Base-by-base conservation (phyloP, 768 basidiomycete species). In the Pholiota microspora region DNA sequence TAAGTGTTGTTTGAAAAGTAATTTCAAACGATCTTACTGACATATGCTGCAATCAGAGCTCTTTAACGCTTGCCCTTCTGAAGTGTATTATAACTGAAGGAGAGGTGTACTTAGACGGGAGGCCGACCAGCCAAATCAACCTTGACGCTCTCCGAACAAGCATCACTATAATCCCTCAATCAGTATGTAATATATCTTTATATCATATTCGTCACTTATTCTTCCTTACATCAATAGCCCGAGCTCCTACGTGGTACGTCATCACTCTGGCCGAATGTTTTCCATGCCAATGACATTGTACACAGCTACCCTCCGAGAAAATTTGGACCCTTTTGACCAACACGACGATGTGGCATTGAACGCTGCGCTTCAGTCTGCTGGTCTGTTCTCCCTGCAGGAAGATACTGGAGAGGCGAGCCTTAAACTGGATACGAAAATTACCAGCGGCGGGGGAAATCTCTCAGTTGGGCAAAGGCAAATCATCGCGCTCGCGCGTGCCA, bases 401-500 rank as follows among this genome's bases (percentile, higher is more conserved):
- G 71, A 73, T 61, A 71, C 80, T 69, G 54, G 79, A 70, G 64
- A 81, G 77, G 53, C 79, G 70, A 42, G 73, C 72, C 63, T 79
- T 35, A 72, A 71, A 5, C 66, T 83, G n/a, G 78, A 82, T 44
- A 77, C 68, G n/a, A 49, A 62, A 9, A 71, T 82, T 34, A 60
- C 73, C n/a, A 72, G 70, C 2, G 86, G 85, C 3, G 89, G 88
- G 3, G 68, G 76, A 13, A 91, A 90, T 65, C 80, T 91, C 59
- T 88, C 85, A 1, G 82, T 87, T 32, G 89, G 89, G 8, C 87
- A 91, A 62, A 66, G 88, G 4, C 89, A 92, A 59, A 77, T 87
- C 45, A 77, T 87, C 45, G 83, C 85, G 6, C 73, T 87, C 63
- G 84, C 85, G 5, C 72, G 85, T 24, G 85, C 85, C 2, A 74